Percentiles rank a stretch among this genome's conserved stretches.
Conservation (phyloP, 2,329 filamentous ascomycete species). For the Colletotrichum nymphaeae region DNA sequence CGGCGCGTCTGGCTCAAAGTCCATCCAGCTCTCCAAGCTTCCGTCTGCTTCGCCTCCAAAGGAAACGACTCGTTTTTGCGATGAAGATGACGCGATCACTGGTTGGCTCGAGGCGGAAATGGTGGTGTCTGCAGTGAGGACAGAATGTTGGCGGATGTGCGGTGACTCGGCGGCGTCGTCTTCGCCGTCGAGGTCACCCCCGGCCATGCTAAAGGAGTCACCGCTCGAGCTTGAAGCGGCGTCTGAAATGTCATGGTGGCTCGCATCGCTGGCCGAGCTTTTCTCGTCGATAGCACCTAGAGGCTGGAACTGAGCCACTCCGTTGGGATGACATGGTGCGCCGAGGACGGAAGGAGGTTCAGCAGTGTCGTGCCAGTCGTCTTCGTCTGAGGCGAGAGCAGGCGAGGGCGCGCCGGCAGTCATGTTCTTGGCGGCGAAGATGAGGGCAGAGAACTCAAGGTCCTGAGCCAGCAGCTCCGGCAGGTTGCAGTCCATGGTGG, state of each 20-base stretch:
- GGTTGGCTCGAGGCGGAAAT: slow-evolving; percentile 47
- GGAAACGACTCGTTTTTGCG: slow-evolving; percentile 36
- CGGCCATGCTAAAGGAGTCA: slow-evolving; percentile 49
- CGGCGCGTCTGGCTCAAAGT: slow-evolving; percentile 36
- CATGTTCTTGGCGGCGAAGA: slow-evolving; percentile 64
- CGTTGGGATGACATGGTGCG: slow-evolving; percentile 24
- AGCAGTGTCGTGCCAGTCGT: slow-evolving; percentile 28
- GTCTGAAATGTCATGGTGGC: slow-evolving; percentile 38
- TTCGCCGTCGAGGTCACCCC: slow-evolving; percentile 41
- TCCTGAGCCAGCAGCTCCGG: slow-evolving; percentile 68
- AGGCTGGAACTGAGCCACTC: slow-evolving; percentile 29
- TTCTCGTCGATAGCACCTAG: slow-evolving; percentile 34
- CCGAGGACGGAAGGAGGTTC: slow-evolving; percentile 20
- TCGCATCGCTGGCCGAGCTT: slow-evolving; percentile 24
- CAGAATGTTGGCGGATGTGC: slow-evolving; percentile 46
- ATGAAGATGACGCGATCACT: slow-evolving; percentile 37
- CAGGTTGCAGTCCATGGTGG: slow-evolving; percentile 56
- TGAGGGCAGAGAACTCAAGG: slow-evolving; percentile 58
- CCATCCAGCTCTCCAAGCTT: slow-evolving; percentile 36
- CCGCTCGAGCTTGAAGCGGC: slow-evolving; percentile 45
- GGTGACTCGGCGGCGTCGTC: slow-evolving; percentile 28
- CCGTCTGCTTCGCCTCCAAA: slow-evolving; percentile 26
- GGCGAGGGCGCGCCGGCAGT: slow-evolving; percentile 61
- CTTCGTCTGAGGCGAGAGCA: slow-evolving; percentile 44
- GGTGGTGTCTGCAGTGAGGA: slow-evolving; percentile 54